Evolutionary conservation across 129 eudicot species (phyloP).

Genomic region (Artemisia argyi): DNA sequence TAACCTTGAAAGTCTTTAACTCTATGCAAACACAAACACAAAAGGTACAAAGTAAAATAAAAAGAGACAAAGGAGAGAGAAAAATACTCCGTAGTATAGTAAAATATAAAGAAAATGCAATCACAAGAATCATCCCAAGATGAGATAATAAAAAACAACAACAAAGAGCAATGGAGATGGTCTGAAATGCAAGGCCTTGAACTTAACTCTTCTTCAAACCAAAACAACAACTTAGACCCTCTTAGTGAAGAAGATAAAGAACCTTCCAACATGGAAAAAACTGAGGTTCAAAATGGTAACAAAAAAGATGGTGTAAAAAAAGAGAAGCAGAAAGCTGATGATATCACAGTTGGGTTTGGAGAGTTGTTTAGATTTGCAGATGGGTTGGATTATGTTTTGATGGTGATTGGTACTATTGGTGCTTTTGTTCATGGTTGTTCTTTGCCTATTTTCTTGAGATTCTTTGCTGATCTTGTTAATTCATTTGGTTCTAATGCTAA

Average conservation of each 20-base stretch:
- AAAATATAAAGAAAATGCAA: slow-evolving; percentile 47
- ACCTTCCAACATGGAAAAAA: slow-evolving; percentile 39
- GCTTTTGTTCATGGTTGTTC: slow-evolving; percentile 97
- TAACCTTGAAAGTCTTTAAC: slow-evolving; percentile 29
- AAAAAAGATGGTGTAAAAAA: slow-evolving; percentile 22
- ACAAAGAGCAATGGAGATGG: slow-evolving; percentile 82
- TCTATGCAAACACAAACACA: slow-evolving; percentile 7
- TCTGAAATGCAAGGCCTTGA: slow-evolving; percentile 87
- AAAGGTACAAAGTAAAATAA: slow-evolving; percentile 1
- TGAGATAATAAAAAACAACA: slow-evolving; percentile 54
- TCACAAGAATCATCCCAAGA: slow-evolving; percentile 60
- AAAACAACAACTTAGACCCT: slow-evolving; percentile 16
- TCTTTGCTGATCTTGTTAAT: slow-evolving; percentile 98
- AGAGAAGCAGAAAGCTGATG: slow-evolving; percentile 32
- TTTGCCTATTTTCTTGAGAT: slow-evolving; percentile 84
- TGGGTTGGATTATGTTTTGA: slow-evolving; percentile 70
- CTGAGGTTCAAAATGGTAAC: slow-evolving; percentile 30
- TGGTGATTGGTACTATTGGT: slow-evolving; percentile 81
- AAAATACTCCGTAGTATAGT: too few species aligned
- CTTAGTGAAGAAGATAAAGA: slow-evolving; percentile 25
- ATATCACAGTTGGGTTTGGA: slow-evolving; percentile 53
- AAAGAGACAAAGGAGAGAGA: slow-evolving; percentile 30
- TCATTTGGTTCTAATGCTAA: slow-evolving; percentile 89
- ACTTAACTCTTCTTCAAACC: slow-evolving; percentile 38
- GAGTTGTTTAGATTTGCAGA: slow-evolving; percentile 95